Evolutionary conservation across 106 monocot genomes (phyloP).

Genomic region (Hemerocallis citrina): DNA sequence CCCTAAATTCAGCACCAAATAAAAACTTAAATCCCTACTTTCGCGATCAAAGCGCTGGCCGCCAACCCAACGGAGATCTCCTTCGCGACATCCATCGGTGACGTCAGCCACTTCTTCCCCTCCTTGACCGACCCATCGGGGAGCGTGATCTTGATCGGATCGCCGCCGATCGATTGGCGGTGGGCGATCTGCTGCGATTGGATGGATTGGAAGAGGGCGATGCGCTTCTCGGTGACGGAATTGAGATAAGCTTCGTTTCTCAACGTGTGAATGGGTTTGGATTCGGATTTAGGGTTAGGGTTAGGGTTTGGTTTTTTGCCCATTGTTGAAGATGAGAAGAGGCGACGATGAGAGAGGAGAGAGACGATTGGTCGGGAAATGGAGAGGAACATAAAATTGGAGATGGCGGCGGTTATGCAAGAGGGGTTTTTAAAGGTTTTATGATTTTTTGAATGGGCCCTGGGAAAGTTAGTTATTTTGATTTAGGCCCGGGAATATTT

Average conservation of each 20-base stretch:
- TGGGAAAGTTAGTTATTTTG: too few relatives aligned
- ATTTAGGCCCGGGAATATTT: too few relatives aligned
- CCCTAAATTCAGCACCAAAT: too few relatives aligned
- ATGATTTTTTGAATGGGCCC: too few relatives aligned
- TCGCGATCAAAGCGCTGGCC: constrained; percentile 63
- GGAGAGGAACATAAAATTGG: too few relatives aligned
- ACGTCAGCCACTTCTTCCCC: constrained; percentile 76
- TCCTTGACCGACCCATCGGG: constrained; percentile 79
- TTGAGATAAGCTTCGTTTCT: constrained; percentile 47
- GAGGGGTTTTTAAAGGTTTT: too few relatives aligned
- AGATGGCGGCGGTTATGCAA: too few relatives aligned
- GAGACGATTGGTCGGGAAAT: too few relatives aligned
- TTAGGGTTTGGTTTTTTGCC: not conserved
- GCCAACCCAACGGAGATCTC: constrained; percentile 77
- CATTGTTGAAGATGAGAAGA: too few relatives aligned
- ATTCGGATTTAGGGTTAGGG: not conserved
- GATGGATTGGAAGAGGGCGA: constrained; percentile 41
- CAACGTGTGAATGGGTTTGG: too few relatives aligned
- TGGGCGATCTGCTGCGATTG: constrained; percentile 31
- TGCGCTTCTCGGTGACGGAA: constrained; percentile 39
- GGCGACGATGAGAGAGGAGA: too few relatives aligned
- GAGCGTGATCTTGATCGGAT: constrained; percentile 41
- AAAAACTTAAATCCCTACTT: too few relatives aligned
- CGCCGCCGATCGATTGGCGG: constrained; percentile 29
- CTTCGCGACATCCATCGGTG: constrained; percentile 83